phyloP scores from a whole-genome alignment of 2,329 filamentous ascomycete genomes.

The Exophiala dermatitidis region DNA sequence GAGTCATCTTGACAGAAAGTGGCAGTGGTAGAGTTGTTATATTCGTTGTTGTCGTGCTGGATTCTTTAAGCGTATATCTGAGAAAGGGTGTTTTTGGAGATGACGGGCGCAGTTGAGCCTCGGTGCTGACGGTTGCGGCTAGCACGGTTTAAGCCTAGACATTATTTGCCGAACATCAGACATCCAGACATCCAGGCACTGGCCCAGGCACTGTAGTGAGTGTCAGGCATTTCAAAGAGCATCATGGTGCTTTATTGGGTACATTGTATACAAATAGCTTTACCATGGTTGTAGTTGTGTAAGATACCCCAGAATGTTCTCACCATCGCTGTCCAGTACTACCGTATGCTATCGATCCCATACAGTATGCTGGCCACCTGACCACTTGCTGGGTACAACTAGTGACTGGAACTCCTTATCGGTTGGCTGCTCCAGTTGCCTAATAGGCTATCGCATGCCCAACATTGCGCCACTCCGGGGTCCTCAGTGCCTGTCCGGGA shows the following conservation, averaged over 20 bases:
- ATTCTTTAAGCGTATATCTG: conserved; percentile 27
- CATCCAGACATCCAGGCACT: neutral
- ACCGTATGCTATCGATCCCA: too few relatives aligned
- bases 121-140: conserved; percentile 10
- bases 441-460: neutral
- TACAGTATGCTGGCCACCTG: too few relatives aligned
- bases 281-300: too few relatives aligned
- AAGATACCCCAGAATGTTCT: too few relatives aligned
- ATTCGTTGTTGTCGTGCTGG: conserved; percentile 24
- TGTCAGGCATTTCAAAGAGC: neutral
- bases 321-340: too few relatives aligned
- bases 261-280: too few relatives aligned
- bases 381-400: too few relatives aligned
- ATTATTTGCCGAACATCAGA: neutral
- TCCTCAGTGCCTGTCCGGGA: neutral
- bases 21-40: conserved; percentile 15
- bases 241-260: too few relatives aligned
- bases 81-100: conserved; percentile 12
- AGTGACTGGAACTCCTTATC: too few relatives aligned
- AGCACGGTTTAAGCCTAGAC: conserved; percentile 8
- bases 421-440: neutral
- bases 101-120: conserved; percentile 6
- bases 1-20: conserved; percentile 19
- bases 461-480: neutral
- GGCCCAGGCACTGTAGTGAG: neutral